Evolutionary conservation across 495 filamentous ascomycete species (phyloP).

Genomic region (Hypomontagnella monticulosa): DNA sequence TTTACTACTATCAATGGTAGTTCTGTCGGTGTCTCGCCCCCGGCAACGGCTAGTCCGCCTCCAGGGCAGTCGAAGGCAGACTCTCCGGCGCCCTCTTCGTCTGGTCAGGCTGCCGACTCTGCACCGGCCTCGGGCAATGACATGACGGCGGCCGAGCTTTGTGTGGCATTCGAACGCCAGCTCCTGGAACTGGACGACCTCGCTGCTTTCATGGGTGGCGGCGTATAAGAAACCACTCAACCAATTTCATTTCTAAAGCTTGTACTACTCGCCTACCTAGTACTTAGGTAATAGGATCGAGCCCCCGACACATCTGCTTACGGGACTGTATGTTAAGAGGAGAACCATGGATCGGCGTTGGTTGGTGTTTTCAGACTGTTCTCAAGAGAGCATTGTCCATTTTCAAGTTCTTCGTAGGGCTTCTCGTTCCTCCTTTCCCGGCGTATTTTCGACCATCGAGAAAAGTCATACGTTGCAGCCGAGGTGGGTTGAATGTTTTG

Average conservation of each 20-base stretch:
- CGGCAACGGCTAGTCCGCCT: constrained; percentile 55
- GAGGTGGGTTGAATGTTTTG: constrained; percentile 2
- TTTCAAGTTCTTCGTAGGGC: constrained; percentile 5
- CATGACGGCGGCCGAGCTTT: constrained; percentile 61
- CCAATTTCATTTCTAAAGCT: constrained; percentile 4
- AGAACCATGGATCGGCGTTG: constrained; percentile 37
- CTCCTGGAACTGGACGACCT: constrained; percentile 61
- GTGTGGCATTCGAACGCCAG: constrained; percentile 60
- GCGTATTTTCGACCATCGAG: constrained; percentile 9
- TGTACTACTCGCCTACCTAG: constrained; percentile 19
- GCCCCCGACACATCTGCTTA: constrained; percentile 13
- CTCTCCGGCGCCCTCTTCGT: constrained; percentile 50
- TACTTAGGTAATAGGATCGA: background rate
- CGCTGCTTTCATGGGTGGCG: constrained; percentile 63
- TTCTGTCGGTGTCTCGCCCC: constrained; percentile 52
- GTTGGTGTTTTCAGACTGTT: constrained; percentile 28
- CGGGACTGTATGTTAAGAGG: constrained; percentile 37
- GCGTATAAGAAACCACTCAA: constrained; percentile 48
- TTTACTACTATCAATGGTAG: constrained; percentile 63
- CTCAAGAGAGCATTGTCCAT: background rate
- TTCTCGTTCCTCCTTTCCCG: background rate
- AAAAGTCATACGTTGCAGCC: constrained; percentile 5
- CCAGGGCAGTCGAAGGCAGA: constrained; percentile 48
- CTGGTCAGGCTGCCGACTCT: constrained; percentile 38
- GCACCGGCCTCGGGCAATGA: constrained; percentile 45